Evolutionary conservation across 495 filamentous ascomycete genomes (phyloP), one percentile per base, ranked within the genome.

Genomic region (Aspergillus panamensis): DNA sequence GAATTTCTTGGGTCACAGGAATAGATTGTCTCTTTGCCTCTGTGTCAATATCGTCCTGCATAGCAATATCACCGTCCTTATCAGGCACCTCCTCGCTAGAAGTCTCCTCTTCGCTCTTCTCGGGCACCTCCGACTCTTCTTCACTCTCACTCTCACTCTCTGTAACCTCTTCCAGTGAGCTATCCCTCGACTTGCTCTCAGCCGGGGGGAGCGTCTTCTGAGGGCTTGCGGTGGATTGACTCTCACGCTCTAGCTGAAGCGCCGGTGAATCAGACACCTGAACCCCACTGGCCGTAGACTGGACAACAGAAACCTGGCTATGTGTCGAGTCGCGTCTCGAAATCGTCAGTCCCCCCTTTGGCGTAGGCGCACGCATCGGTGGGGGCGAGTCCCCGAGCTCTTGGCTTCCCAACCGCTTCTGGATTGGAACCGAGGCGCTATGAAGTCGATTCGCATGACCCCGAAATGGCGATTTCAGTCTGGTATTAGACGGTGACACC

Each of bases 331-430:
- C 19, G 16, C 19, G 52, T 14, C 47, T 55, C 3, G 44, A 17
- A 40, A 29, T n/a, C 3, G 42, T 12, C 6, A n/a, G 13, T 31
- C 21, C 30, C 14, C 20, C 29, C 19, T 54, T 55, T 3, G 42
- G 53, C 1, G 54, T 57, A 5, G 45, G 20, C 4, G 39, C 17
- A 21, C 42, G 44, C 16, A 53, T 30, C 6, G 62, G 62, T 8
- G 48, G 54, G 3, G 65, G 67, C 8, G 63, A 69, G 17, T 60
- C 65, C 25, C 69, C 69, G 10, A 71, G 58, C 51, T 71, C 69
- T 51, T 69, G 62, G 17, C 69, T 71, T 19, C 44, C 62, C 43
- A 59, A 21, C 16, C 63, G 63, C 45, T 48, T 53, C 19, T 47
- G 53, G 8, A 30, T 33, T n/a, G 54, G 51, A 10, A 47, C 59